Evolutionary conservation across 148 eudicot species (phyloP), one percentile per base, ranked within the genome.

Genomic region (Amaranthus hypochondriacus): DNA sequence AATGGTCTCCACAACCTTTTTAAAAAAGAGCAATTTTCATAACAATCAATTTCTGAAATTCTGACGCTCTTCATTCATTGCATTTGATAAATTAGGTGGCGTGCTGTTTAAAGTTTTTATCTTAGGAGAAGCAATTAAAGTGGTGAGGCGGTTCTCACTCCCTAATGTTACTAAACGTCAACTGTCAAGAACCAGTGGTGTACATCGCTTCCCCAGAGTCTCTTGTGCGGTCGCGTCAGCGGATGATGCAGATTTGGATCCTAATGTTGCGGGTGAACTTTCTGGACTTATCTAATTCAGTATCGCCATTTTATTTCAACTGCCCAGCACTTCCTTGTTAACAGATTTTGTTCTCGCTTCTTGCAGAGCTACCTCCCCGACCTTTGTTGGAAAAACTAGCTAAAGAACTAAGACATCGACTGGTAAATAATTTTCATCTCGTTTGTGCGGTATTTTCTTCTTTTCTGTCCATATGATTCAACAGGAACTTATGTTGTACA

Each of bases 201-300:
- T 92, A 6, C 89, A 77, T 62, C 89, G 83, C 58, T 92, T 92
- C 73, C 97, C 99, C 47, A 89, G 99, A 86, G 99, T 95, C 68
- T 95, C 99, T 78, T 90, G 92, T 87, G 96, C 96, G 63, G 92
- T 91, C 28, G 96, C 96, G 57, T 92, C 94, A 63, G 99, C 97
- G 48, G 99, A 95, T 85, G 97, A 89, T 79, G 99, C 99, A 61
- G 97, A 92, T 75, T 77, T 95, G 51, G 97, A 89, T 74, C 97
- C 99, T 56, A 55, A 70, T 57, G 76, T 95, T 75, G 96, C 86
- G 70, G 96, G 98, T 94, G 74, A 77, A 75, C 15, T 62, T 58
- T 69, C 13, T 15, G 18, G 39, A n/a, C 6, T 73, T 48, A 28
- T 10, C 51, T 71, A 28, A 39, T 63, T 5, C 18, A 53, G 7